Evolutionary conservation across 2,329 filamentous ascomycete species (phyloP).

Genomic region (Colletotrichum phormii): DNA sequence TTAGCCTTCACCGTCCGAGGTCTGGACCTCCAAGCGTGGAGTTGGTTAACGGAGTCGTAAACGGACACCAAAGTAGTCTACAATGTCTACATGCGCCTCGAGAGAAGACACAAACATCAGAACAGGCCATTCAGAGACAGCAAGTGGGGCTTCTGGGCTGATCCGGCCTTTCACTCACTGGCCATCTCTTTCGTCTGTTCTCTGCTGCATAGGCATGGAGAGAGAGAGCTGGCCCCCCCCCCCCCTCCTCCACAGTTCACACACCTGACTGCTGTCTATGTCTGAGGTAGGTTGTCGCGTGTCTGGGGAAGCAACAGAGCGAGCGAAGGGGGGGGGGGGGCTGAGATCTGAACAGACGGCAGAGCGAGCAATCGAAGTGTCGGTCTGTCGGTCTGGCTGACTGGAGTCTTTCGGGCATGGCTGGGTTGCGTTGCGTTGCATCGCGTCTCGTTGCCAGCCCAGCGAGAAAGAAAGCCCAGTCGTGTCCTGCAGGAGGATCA

Average conservation of each 20-base stretch:
- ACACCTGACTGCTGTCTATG: neutral
- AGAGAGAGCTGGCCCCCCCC: neutral
- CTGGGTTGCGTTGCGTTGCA: constrained; percentile 27
- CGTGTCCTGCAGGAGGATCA: neutral
- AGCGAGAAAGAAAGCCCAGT: constrained; percentile 11
- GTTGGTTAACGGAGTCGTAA: neutral
- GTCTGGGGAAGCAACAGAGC: neutral
- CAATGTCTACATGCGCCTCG: neutral
- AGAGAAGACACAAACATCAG: constrained; percentile 1
- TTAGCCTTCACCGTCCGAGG: neutral
- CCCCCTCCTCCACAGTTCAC: neutral
- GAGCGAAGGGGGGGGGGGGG: no score
- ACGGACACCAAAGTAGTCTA: neutral
- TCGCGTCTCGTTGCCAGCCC: constrained; percentile 23
- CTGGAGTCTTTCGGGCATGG: neutral
- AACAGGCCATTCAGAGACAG: constrained; percentile 24
- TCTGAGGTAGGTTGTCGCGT: neutral
- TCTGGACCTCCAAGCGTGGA: neutral
- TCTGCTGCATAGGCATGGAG: neutral
- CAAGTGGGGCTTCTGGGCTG: constrained; percentile 7
- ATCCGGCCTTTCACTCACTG: neutral
- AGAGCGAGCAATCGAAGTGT: neutral
- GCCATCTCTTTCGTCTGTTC: neutral
- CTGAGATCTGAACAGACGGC: neutral
- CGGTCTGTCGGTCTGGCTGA: constrained; percentile 21